phyloP scores from a whole-genome alignment of 495 filamentous ascomycete species.

The Xylaria bambusicola region DNA sequence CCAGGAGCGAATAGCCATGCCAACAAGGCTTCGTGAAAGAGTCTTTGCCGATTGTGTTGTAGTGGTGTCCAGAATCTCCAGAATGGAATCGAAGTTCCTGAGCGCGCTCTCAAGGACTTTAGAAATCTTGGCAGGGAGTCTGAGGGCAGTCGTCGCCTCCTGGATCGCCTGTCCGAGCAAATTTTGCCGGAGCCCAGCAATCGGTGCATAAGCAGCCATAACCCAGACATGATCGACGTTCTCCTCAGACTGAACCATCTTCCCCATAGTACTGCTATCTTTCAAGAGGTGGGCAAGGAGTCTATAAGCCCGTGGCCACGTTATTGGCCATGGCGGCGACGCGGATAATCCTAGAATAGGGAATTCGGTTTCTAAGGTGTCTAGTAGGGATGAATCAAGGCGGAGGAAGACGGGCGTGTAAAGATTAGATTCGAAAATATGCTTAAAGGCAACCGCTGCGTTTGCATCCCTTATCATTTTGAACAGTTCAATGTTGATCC shows the following conservation, averaged over 20 bases:
- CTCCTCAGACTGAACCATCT: background rate
- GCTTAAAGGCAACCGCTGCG: background rate
- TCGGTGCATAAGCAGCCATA: conserved; percentile 2
- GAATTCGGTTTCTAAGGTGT: background rate
- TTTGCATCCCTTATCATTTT: conserved; percentile 1
- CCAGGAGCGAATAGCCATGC: background rate
- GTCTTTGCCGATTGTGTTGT: background rate
- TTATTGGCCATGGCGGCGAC: background rate
- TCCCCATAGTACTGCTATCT: background rate
- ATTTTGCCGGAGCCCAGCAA: background rate
- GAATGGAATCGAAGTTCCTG: conserved; percentile 1
- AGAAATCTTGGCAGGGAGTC: background rate
- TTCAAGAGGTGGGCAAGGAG: background rate
- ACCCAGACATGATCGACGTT: background rate
- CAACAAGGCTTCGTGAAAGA: background rate
- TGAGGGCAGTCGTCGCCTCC: background rate
- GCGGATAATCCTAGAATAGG: background rate
- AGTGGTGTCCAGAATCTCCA: background rate
- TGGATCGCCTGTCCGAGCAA: conserved; percentile 1
- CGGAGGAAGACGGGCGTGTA: background rate
- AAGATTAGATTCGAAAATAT: conserved; percentile 1
- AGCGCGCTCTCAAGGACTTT: background rate
- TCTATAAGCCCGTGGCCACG: background rate
- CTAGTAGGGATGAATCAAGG: background rate
- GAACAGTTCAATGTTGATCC: background rate